phyloP scores from a whole-genome alignment of 2,329 filamentous ascomycete genomes.

The Rhexocercosporidium sp. region DNA sequence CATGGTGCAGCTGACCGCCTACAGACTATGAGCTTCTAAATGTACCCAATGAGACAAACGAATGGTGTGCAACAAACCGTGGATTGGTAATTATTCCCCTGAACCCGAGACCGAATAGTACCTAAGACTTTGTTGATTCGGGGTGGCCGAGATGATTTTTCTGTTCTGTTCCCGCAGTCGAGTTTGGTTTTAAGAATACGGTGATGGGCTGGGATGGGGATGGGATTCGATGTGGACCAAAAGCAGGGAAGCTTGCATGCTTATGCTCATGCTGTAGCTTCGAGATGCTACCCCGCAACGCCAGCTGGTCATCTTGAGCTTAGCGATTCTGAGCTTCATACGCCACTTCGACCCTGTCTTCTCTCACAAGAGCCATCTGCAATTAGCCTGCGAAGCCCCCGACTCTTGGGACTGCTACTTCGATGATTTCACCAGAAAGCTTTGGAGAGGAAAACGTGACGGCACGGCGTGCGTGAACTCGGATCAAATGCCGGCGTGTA shows the following conservation, averaged over 20 bases:
- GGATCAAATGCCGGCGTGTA: slow-evolving; percentile 1
- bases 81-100: neutral
- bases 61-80: neutral
- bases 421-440: neutral
- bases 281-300: slow-evolving; percentile 11
- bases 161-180: neutral
- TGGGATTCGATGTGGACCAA: neutral
- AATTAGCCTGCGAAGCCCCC: neutral
- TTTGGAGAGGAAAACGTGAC: neutral
- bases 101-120: neutral
- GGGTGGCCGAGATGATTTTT: neutral
- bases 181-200: neutral
- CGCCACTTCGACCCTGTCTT: slow-evolving; percentile 3
- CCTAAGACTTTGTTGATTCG: neutral
- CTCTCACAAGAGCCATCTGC: neutral
- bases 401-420: neutral
- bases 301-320: neutral
- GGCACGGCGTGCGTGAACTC: neutral
- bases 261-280: neutral
- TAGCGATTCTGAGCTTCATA: neutral
- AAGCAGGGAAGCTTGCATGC: neutral
- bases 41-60: neutral
- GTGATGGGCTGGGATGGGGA: neutral
- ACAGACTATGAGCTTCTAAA: neutral
- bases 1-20: neutral